Base-by-base conservation (phyloP, 768 basidiomycete genomes). In the Crassisporium funariophilum region DNA sequence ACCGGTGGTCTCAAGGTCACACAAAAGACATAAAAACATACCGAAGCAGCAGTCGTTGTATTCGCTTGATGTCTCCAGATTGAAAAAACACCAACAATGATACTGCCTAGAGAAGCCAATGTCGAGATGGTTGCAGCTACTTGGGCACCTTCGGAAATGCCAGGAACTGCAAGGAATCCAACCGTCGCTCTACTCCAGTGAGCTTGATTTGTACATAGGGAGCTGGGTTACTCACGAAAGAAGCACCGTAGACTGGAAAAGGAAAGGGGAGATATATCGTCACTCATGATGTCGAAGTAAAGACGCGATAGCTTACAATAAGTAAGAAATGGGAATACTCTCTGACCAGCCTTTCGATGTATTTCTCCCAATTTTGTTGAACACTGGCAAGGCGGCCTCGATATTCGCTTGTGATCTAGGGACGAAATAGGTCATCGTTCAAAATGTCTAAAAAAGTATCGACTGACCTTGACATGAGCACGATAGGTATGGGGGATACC, bases 291-390 rank as follows among this genome's bases (percentile, higher is more conserved):
- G n/a, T n/a, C 34, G 6, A 13, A 35, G 35, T 21, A 33, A 27
- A 8, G 17, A 8, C 40, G 21, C 36, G 41, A 12, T 29, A 61
- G n/a, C 77, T 66, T 50, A 81, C 80, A 25, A 82, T 73, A 5
- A 81, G 68, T 15, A 81, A 64, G 50, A 82, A 81, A 46, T 81
- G 73, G 7, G 78, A 76, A 55, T 81, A 81, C 51, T 81, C 79
- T 47, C 73, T 66, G 4, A 76, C 75, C 4, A 82, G 68, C 25
- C 77, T 72, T 25, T 72, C 67, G 17, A 78, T 73, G 46, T 80
- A 81, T 12, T 52, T 57, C 41, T 76, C 68, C 79, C 79, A 82
- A 31, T 67, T 75, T 37, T 68, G 58, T 51, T 77, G 73, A n/a
- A 79, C 64, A 29, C 66, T 73, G 2, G 69, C 63, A 19, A 81